Evolutionary conservation across 306 rosid genomes (phyloP), one percentile per base, ranked within the genome.

Genomic region (Alnus glutinosa): DNA sequence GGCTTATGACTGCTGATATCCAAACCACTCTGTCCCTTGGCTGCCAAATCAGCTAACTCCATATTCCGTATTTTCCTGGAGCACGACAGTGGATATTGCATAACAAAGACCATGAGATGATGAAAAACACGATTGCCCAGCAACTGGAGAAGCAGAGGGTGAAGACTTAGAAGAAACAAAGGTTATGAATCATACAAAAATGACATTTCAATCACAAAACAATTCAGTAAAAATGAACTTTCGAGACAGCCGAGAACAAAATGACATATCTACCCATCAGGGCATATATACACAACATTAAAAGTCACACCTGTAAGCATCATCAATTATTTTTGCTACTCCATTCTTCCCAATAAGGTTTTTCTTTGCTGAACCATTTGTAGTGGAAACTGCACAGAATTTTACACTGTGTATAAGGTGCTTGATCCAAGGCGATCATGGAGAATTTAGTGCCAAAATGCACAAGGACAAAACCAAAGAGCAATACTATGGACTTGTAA

Each of bases 371-470:
- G 72, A 39, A 68, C 51, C 34, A 42, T 49, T 49, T 39, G 72
- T n/a, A 42, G 52, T 3, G 32, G 72, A 68, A 68, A 68, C 72
- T 68, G 72, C 72, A 42, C 32, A 68, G 48, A 42, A 68, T 68
- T 28, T 68, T 42, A 42, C 51, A 42, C 28, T 9, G 7, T n/a
- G 30, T 9, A 67, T 67, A 3, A 67, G 72, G 42, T 9, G 14
- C 47, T 67, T 39, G 32, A 67, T 67, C 51, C 49, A n/a, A 67
- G 72, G 51, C 5, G 9, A 62, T 32, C 44, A 62, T 62, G 15
- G 16, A 67, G 5, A 39, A 67, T 42, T 67, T 8, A 19, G 12
- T 14, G 48, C 72, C 72, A 67, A 42, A 67, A 67, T 9, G 14
- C 14, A 66, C 11, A 67, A 4, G 39, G 32, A 37, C 13, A 2